Base-by-base conservation (phyloP, 257 asterid genomes). In the Capsicum baccatum region DNA sequence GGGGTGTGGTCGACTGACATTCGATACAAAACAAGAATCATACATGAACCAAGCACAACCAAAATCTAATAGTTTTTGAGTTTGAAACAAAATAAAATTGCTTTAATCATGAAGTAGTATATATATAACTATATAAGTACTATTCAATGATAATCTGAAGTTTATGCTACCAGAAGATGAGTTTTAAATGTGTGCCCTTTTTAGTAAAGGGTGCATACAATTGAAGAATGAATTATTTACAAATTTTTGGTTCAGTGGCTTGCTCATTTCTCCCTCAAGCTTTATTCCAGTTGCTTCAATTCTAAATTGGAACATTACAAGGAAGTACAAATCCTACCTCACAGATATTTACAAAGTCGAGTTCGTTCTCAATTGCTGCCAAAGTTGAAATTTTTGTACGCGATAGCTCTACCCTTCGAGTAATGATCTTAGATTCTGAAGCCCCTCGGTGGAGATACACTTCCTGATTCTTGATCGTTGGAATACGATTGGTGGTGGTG, bases 361-460 rank as follows among this genome's bases (percentile, higher is more conserved):
- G 16, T 69, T 69, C 26, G 54, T 8, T 39, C 54, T 66, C 48
- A 66, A 66, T n/a, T 66, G 73, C 47, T 26, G 71, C 79, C 37
- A 10, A 10, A 48, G 58, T 71, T 19, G 3, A 3, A n/a, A n/a
- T n/a, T 9, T 12, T 64, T 64, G 79, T 11, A 47, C 1, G 35
- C 56, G 10, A 71, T 48, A n/a, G 39, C 79, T 74, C 81, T 92
- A 92, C 56, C 89, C 93, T 86, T 92, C 92, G 81, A 94, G 94
- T 74, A 91, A 90, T 87, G 84, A 90, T 56, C 92, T 92, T 42
- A 95, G 92, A 73, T 64, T 92, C 89, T 91, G 94, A 82, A 95
- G 94, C 81, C 97, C 94, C 88, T 94, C 97, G 0, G 94, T 95
- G 8, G 99, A 95, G 86, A 95, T 92, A 78, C 93, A 91, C 92